A percentile compares a stretch with the other conserved stretches of the same genome.
Evolutionary conservation across 2,329 filamentous ascomycete species (phyloP).

Genomic region (Beauveria australis): DNA sequence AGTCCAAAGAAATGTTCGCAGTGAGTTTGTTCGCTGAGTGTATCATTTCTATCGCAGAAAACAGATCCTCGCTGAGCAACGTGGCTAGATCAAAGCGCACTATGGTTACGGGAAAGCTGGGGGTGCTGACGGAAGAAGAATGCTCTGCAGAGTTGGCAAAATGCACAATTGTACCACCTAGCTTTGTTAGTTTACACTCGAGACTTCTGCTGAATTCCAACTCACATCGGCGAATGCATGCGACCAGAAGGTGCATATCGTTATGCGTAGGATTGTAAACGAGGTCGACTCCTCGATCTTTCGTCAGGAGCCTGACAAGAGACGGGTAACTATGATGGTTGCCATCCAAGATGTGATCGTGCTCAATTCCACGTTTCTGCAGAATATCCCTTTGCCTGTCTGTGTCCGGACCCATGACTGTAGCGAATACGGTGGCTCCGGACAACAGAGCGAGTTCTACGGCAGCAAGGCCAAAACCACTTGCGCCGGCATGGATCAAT

Average conservation of each 20-base stretch:
- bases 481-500: slow-evolving; percentile 36
- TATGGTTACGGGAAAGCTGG: slow-evolving; percentile 18
- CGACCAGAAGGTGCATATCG: slow-evolving; percentile 22
- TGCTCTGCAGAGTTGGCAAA: slow-evolving; percentile 19
- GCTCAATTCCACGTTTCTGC: slow-evolving; percentile 23
- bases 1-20: not conserved
- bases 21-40: slow-evolving; percentile 13
- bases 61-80: slow-evolving; percentile 25
- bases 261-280: slow-evolving; percentile 38
- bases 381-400: slow-evolving; percentile 31
- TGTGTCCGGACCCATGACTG: slow-evolving; percentile 23
- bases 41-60: slow-evolving; percentile 24
- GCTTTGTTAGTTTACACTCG: slow-evolving; percentile 1
- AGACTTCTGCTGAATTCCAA: slow-evolving; percentile 12
- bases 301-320: slow-evolving; percentile 24
- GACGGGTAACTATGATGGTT: slow-evolving; percentile 26
- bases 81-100: slow-evolving; percentile 26
- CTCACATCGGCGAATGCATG: slow-evolving; percentile 30
- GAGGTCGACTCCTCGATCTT: slow-evolving; percentile 29
- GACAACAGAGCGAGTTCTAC: slow-evolving; percentile 30
- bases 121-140: slow-evolving; percentile 12
- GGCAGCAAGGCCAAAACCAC: slow-evolving; percentile 35
- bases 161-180: slow-evolving; percentile 27
- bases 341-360: slow-evolving; percentile 30
- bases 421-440: slow-evolving; percentile 35